These are phyloP conservation scores for Candida piceae DNA, from an alignment of 805 yeast species.

Conservation along the genomic window DNA sequence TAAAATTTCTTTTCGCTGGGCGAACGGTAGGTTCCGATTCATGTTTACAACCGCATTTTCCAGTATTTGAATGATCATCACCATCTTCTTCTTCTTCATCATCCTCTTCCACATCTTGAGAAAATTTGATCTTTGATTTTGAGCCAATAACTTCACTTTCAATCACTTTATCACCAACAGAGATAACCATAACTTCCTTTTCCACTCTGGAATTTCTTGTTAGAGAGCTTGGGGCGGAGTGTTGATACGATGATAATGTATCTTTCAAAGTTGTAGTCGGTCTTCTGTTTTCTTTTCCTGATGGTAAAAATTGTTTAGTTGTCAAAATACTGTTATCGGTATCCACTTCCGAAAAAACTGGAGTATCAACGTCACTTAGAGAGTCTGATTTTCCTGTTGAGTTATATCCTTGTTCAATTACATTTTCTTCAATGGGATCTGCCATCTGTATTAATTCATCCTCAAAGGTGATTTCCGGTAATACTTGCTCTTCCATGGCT, in stretches of 20 bases:
- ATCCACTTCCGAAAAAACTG: too few relatives aligned
- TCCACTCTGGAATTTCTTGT: background rate
- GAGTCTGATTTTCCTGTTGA: too few relatives aligned
- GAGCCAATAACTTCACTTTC: conserved; percentile 1
- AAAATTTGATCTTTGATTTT: conserved; percentile 1
- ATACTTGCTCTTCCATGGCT: too few relatives aligned
- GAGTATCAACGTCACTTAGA: too few relatives aligned
- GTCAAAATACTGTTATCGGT: too few relatives aligned
- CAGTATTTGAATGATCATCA: too few relatives aligned
- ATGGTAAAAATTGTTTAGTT: background rate
- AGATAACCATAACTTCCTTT: conserved; percentile 6
- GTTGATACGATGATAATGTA: background rate
- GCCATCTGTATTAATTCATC: too few relatives aligned
- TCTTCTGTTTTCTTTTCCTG: background rate
- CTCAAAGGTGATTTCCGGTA: too few relatives aligned
- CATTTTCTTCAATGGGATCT: too few relatives aligned
- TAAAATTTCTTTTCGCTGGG: conserved; percentile 1
- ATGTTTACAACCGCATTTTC: background rate
- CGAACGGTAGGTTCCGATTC: background rate
- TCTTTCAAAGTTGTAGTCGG: too few relatives aligned
- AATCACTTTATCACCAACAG: conserved; percentile 6
- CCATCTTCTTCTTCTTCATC: background rate
- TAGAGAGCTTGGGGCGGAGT: background rate
- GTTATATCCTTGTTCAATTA: too few relatives aligned
- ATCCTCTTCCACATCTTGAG: background rate